Base-by-base conservation (phyloP, 164 flowering plant genomes). In the Magnolia changhungtana region DNA sequence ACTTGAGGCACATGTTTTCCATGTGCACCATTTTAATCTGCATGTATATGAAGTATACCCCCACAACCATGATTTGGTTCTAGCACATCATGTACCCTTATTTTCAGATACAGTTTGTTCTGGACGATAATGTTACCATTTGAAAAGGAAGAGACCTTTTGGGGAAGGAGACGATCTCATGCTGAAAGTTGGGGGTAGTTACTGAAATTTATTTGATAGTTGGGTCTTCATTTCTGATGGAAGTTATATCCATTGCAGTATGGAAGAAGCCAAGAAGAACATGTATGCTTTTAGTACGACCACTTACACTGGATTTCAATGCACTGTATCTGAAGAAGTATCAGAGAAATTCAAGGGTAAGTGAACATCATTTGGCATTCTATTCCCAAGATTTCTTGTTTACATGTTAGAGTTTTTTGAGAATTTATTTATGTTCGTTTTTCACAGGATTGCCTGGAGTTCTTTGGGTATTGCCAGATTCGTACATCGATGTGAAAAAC, bases 181-280 rank as follows among this genome's bases (percentile, higher is more conserved):
- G 45, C 6, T 37, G 45, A 37, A 37, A 37, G 45, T 37, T 37
- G 45, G 45, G 45, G 7, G 45, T 37, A 37, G 45, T 37, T 37
- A 37, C 6, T 37, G 45, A 37, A 37, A 37, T 37, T 37, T 37
- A 37, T 37, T 37, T 37, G 45, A 37, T 37, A 37, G 45, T 37
- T 37, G 45, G 45, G 45, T 37, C 45, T 37, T 37, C 27, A 67
- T 67, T 61, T 45, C 14, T 72, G 63, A 49, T 63, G 2, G 50
- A 18, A 52, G 21, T 72, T 73, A n/a, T 31, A 29, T 55, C 70
- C 20, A 69, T 78, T 72, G 76, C 86, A 96, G 98, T 85, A 96
- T 94, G 95, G 99, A 96, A 82, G 98, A 94, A 81, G 99, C 99
- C 50, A 96, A 96, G 90, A 96, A 94, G 89, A 96, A 94, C 72